A percentile compares a stretch with the other conserved stretches of the same genome.
These are phyloP conservation scores for Claviceps humidiphila DNA, from an alignment of 2,329 filamentous ascomycete species.

Conservation along the genomic window DNA sequence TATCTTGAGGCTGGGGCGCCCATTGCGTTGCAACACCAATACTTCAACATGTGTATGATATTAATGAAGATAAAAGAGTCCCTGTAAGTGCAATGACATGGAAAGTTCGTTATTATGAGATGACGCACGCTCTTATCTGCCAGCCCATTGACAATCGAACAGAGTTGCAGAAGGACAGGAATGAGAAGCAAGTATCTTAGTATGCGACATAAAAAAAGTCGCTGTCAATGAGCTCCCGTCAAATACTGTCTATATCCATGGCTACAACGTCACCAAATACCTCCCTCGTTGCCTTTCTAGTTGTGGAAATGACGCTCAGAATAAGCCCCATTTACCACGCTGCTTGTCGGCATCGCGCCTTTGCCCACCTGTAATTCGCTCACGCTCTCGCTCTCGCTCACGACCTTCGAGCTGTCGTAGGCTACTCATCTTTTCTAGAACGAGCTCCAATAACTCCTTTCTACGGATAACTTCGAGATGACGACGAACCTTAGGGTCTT, in stretches of 20 bases:
- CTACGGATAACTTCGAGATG: conserved; percentile 86
- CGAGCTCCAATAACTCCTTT: conserved; percentile 86
- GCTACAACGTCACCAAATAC: too few species aligned
- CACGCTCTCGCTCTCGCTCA: conserved; percentile 53
- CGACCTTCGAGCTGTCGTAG: conserved; percentile 70
- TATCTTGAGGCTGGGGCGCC: neutral
- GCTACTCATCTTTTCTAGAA: conserved; percentile 91
- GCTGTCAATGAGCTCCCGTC: too few species aligned
- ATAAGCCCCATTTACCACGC: conserved; percentile 36
- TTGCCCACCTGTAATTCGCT: conserved; percentile 20
- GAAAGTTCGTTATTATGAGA: neutral
- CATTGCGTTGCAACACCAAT: neutral
- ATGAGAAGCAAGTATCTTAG: neutral
- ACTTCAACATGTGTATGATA: neutral
- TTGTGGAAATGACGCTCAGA: conserved; percentile 18
- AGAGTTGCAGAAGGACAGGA: neutral
- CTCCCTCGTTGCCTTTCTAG: too few species aligned
- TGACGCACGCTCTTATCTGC: neutral
- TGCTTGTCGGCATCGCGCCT: conserved; percentile 23
- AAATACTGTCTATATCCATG: too few species aligned
- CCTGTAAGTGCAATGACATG: neutral
- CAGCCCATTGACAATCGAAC: neutral
- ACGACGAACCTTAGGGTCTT: conserved; percentile 78
- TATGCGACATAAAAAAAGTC: too few species aligned
- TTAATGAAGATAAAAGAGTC: neutral